Base-by-base conservation (phyloP, 2,329 filamentous ascomycete species). In the Laburnicola sp. region DNA sequence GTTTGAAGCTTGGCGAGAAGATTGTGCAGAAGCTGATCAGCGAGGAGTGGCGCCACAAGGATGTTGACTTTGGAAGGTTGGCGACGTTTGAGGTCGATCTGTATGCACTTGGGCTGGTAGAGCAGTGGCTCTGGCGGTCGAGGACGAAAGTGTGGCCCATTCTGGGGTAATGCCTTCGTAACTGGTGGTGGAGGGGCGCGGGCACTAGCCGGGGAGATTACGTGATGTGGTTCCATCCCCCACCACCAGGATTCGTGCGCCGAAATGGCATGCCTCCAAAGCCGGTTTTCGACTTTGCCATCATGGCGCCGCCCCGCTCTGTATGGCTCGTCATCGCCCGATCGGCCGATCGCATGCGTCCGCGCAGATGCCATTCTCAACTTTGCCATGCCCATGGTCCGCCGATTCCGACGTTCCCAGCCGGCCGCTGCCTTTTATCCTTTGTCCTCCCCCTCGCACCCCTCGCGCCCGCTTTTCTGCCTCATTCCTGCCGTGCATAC, bases 401-500 rank as follows among this genome's bases (percentile, higher is more conserved):
- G 34, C 43, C 43, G 34, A 45, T 45, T 45, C 25, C 43, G 25
- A 45, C 37, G 32, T 31, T 27, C 16, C 30, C 16, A 41, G 34
- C 16, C 23, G 23, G 16, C 36, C 21, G 16, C 28, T 16, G 32
- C 26, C 34, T 37, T 26, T 45, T 45, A 45, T 37, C 28, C 11
- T 21, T 22, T 32, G 10, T 23, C 8, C 11, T 16, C 4, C 41
- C 28, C 41, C 22, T 22, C 10, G 22, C 37, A 8, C 4, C 37
- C 11, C 32, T 37, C 25, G 9, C 30, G 22, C 8, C 42, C 32
- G 42, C 10, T 45, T 32, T 30, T 34, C 23, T 21, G 11, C 34
- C 34, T 21, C 43, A 45, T 45, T 45, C 34, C 43, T 23, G 3
- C 34, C 22, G n/a, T 36, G 34, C 43, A 45, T 45, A 31, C 43